Evolutionary conservation across 73 alveolate species (phyloP).

Genomic region (Urostyla sp.): DNA sequence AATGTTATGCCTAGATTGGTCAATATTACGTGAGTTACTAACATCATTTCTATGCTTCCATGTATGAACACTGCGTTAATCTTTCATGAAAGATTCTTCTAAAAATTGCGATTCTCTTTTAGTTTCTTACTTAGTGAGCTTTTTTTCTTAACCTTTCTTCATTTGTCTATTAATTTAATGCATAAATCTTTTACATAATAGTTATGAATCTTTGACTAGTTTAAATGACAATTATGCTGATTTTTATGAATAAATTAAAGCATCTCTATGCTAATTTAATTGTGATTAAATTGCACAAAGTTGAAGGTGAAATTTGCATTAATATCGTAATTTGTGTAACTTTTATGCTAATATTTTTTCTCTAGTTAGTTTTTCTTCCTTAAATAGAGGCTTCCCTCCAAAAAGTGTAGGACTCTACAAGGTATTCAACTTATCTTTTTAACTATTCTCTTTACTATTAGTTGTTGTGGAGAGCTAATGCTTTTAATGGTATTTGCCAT

Average conservation of each 20-base stretch:
- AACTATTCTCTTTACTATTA: too few species aligned
- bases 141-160: constrained; percentile 13
- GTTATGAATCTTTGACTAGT: constrained; percentile 38
- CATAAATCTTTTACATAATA: constrained; percentile 39
- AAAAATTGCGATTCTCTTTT: not conserved
- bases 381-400: too few species aligned
- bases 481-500: not conserved
- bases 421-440: too few species aligned
- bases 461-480: too few species aligned
- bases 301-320: constrained; percentile 57
- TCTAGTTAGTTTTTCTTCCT: constrained; percentile 6
- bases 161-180: constrained; percentile 16
- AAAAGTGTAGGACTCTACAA: too few species aligned
- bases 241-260: constrained; percentile 34
- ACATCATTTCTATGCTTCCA: too few species aligned
- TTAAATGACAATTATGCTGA: constrained; percentile 8
- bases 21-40: too few species aligned
- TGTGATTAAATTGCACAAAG: constrained; percentile 50
- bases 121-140: not conserved
- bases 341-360: constrained; percentile 43
- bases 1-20: too few species aligned
- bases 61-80: too few species aligned
- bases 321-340: constrained; percentile 42
- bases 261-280: constrained; percentile 53
- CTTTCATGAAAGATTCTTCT: too few species aligned